These are phyloP conservation scores for Cercospora berteroae DNA, from an alignment of 2,329 filamentous ascomycete species.

Conservation along the genomic window DNA sequence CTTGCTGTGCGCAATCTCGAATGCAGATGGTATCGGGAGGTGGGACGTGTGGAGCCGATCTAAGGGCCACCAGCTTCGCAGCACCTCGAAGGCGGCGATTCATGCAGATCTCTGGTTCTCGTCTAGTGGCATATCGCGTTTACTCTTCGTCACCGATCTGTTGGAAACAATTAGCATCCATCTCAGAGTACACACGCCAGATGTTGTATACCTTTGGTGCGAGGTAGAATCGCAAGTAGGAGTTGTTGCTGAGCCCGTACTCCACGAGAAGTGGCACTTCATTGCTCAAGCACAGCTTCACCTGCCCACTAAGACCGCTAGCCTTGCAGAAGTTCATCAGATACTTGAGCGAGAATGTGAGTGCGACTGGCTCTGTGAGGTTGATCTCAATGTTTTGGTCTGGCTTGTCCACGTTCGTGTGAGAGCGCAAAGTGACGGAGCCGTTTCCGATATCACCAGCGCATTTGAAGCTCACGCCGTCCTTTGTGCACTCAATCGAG, in stretches of 20 bases:
- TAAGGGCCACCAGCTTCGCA: background rate
- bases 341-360: slow-evolving; percentile 99
- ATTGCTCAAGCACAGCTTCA: slow-evolving; percentile 91
- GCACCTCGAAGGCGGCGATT: background rate
- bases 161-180: slow-evolving; percentile 3
- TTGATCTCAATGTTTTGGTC: slow-evolving; percentile 83
- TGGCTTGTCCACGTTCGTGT: slow-evolving; percentile 86
- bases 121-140: background rate
- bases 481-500: slow-evolving; percentile 92
- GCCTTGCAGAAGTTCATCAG: slow-evolving; percentile 99
- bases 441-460: slow-evolving; percentile 94
- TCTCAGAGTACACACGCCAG: background rate
- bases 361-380: slow-evolving; percentile 83
- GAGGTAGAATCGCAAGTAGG: slow-evolving; percentile 94
- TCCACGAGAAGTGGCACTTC: slow-evolving; percentile 96
- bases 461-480: slow-evolving; percentile 93
- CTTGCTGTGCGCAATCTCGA: slow-evolving; percentile 2
- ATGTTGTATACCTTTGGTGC: slow-evolving; percentile 78
- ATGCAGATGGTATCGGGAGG: background rate
- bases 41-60: background rate
- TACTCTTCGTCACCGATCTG: slow-evolving; percentile 71
- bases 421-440: slow-evolving; percentile 83
- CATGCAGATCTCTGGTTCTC: background rate
- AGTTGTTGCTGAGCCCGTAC: slow-evolving; percentile 76
- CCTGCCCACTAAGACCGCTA: slow-evolving; percentile 72